Evolutionary conservation across 2,329 filamentous ascomycete species (phyloP).

Genomic region (Sporothrix schenckii): DNA sequence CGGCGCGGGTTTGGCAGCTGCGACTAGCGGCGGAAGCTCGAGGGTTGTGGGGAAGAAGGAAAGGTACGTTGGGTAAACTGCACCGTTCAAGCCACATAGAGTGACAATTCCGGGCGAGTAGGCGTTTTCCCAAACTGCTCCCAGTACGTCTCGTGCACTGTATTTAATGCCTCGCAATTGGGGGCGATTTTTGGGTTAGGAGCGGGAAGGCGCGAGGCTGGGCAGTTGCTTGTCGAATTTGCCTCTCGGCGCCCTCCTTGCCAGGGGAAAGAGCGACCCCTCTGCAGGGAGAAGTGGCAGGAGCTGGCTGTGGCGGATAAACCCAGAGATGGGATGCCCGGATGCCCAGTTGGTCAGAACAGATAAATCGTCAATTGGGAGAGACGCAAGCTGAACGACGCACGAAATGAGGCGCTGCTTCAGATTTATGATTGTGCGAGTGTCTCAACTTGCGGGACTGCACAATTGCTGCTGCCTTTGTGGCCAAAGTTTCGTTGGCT

Average conservation of each 20-base stretch:
- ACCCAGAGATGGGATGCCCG: background rate
- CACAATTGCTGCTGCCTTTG: constrained; percentile 13
- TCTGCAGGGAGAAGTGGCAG: background rate
- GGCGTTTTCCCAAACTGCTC: background rate
- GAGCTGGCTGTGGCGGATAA: background rate
- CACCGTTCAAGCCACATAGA: background rate
- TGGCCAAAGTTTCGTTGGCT: constrained; percentile 26
- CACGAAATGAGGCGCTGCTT: background rate
- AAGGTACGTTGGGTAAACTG: background rate
- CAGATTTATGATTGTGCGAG: background rate
- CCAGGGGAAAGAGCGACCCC: constrained; percentile 2
- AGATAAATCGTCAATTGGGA: constrained; percentile 1
- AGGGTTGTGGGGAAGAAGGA: constrained; percentile 8
- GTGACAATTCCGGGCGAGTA: background rate
- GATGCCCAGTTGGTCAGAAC: background rate
- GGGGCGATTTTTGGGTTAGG: background rate
- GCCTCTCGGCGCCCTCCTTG: constrained; percentile 25
- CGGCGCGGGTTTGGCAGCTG: constrained; percentile 7
- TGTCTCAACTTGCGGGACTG: too few species aligned
- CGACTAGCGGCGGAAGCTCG: constrained; percentile 14
- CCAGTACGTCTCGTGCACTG: constrained; percentile 1
- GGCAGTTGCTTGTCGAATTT: constrained; percentile 18
- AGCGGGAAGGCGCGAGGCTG: constrained; percentile 27
- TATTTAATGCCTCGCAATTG: background rate
- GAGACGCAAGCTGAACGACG: constrained; percentile 16